Percentiles rank a stretch among this genome's conserved stretches.
phyloP scores from a whole-genome alignment of 768 basidiomycete species.

The Serendipita sp. region DNA sequence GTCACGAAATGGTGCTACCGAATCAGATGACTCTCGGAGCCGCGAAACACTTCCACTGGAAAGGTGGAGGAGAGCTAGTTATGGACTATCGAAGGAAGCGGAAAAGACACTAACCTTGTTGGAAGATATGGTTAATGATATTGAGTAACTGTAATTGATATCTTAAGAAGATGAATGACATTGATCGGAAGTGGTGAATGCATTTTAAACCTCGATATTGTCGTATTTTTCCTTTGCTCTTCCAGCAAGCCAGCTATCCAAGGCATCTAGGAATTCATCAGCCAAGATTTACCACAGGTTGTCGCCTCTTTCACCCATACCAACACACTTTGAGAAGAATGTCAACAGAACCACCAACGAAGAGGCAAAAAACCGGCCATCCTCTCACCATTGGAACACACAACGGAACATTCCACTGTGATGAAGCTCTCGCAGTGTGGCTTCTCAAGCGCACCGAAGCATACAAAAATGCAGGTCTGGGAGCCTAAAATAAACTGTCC shows the following conservation, averaged over 20 bases:
- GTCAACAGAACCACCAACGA: too few species aligned
- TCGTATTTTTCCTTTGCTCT: too few species aligned
- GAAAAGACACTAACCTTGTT: background rate
- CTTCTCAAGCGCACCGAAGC: constrained; percentile 61
- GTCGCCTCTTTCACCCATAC: background rate
- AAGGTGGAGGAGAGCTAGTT: constrained; percentile 49
- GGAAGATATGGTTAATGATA: too few species aligned
- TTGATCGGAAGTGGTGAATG: background rate
- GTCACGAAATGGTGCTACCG: constrained; percentile 70
- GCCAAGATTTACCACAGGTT: background rate
- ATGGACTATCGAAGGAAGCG: constrained; percentile 51
- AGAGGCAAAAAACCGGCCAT: background rate
- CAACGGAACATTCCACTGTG: constrained; percentile 91
- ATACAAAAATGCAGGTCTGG: constrained; percentile 59
- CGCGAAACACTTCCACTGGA: constrained; percentile 82
- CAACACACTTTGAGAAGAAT: too few species aligned
- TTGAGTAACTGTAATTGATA: too few species aligned
- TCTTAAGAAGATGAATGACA: too few species aligned
- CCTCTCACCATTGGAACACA: constrained; percentile 64
- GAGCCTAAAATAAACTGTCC: background rate
- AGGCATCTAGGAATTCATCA: background rate
- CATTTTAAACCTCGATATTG: too few species aligned
- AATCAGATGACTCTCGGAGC: constrained; percentile 80
- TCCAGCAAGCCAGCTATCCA: too few species aligned
- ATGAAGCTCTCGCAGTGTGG: constrained; percentile 89